phyloP scores from a whole-genome alignment of 352 stramenopile species.

The Thalassiosira hispida region DNA sequence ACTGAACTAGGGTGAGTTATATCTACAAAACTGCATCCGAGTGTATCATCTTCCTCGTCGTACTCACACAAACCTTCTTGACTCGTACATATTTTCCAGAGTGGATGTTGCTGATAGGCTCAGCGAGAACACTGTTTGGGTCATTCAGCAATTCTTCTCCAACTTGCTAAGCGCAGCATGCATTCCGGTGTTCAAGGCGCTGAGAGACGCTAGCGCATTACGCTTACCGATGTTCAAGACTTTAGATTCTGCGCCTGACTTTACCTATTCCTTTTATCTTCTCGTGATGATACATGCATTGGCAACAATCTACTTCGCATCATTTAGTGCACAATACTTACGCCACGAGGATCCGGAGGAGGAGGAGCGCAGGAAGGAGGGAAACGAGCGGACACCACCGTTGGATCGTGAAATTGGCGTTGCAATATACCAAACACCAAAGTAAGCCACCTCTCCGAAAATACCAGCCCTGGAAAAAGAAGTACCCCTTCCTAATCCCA shows the following conservation, averaged over 20 bases:
- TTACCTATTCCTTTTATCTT: conserved; percentile 80
- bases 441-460: neutral
- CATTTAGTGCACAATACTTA: conserved; percentile 61
- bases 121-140: conserved; percentile 76
- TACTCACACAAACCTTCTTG: neutral
- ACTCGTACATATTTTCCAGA: conserved; percentile 16
- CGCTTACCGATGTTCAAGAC: conserved; percentile 80
- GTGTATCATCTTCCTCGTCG: neutral
- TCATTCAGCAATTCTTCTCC: conserved; percentile 81
- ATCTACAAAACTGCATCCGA: neutral
- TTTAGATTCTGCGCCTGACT: conserved; percentile 59
- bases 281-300: conserved; percentile 70
- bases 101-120: conserved; percentile 73
- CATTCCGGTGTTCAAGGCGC: conserved; percentile 76
- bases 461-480: conserved; percentile 20
- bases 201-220: conserved; percentile 70
- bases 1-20: conserved; percentile 62
- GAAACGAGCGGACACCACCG: neutral
- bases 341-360: neutral
- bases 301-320: conserved; percentile 76
- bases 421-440: neutral
- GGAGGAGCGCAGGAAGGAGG: conserved; percentile 8
- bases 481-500: conserved; percentile 23
- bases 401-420: neutral
- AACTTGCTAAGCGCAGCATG: conserved; percentile 75